Evolutionary conservation across 2,329 filamentous ascomycete genomes (phyloP).

Genomic region (Botrytis sinoallii): DNA sequence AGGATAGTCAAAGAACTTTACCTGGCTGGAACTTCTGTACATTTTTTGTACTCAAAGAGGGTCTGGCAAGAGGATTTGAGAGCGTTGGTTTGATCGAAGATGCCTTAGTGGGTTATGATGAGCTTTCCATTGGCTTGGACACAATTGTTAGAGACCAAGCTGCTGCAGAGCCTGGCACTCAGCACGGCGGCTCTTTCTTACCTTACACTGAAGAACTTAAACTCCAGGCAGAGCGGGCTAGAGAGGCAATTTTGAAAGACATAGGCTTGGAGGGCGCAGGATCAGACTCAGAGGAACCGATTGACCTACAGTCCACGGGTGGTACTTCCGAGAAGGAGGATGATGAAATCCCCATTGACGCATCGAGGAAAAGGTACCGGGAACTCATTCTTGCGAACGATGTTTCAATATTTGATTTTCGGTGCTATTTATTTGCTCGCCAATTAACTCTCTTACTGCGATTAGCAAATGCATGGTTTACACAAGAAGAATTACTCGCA

Average conservation of each 20-base stretch:
- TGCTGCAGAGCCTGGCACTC: slow-evolving; percentile 54
- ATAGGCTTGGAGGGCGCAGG: slow-evolving; percentile 41
- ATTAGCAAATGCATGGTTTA: slow-evolving; percentile 70
- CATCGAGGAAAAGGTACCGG: slow-evolving; percentile 76
- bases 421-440: slow-evolving; percentile 87
- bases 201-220: slow-evolving; percentile 71
- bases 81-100: slow-evolving; percentile 95
- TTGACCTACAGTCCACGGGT: slow-evolving; percentile 50
- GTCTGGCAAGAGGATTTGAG: slow-evolving; percentile 88
- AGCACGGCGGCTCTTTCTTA: slow-evolving; percentile 71
- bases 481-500: slow-evolving; percentile 58
- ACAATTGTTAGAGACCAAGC: slow-evolving; percentile 73
- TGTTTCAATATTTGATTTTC: slow-evolving; percentile 94
- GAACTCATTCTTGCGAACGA: slow-evolving; percentile 92
- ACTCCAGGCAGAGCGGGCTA: slow-evolving; percentile 52
- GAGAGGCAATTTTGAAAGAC: slow-evolving; percentile 42
- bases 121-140: slow-evolving; percentile 84
- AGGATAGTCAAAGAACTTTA: slow-evolving; percentile 78
- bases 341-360: slow-evolving; percentile 59
- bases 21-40: slow-evolving; percentile 99
- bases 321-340: slow-evolving; percentile 39
- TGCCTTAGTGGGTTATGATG: slow-evolving; percentile 90
- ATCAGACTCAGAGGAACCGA: slow-evolving; percentile 41
- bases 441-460: slow-evolving; percentile 80
- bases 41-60: slow-evolving; percentile 97